Evolutionary conservation across 371 early-diverging fungal genomes (phyloP), one percentile per base, ranked within the genome.

Genomic region (Syncephalastrum sp.): DNA sequence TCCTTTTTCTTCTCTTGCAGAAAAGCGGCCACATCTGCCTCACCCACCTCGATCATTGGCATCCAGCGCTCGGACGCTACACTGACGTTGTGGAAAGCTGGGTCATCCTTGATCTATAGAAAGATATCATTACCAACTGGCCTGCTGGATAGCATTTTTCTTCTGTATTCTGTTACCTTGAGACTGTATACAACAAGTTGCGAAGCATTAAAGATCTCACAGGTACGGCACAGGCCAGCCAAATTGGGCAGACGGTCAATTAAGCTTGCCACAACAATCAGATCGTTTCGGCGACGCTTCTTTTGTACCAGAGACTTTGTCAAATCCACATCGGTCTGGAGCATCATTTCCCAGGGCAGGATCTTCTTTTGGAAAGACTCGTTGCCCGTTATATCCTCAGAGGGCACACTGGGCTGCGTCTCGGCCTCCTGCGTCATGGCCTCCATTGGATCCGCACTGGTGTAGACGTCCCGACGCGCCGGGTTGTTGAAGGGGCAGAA

Each of bases 141-240:
- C n/a, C 15, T 27, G 24, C 10, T 17, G 6, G 27, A 10, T 5
- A 3, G 14, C 16, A 24, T n/a, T 25, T 50, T 49, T 42, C 12
- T 43, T 21, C 21, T 21, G 21, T 21, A 2, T 21, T 21, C 8
- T 10, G 17, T 42, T 50, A 78, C 75, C 62, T 68, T 72, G 45
- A 81, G 43, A 50, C 63, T 72, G 46, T 63, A 54, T 3, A 86
- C 75, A 14, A 76, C 74, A 2, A 85, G 57, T 17, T 67, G 63
- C 42, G 81, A 76, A 0, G 85, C 84, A 56, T 85, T 85, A 67
- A 87, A 85, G 12, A 84, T 85, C 57, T 87, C 87, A 56, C 82
- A 82, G 13, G 87, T 87, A 60, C 85, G 79, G 54, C 77, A 81
- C 8, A 77, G 56, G 42, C 87, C 88, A 51, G 85, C 88, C 3